Evolutionary conservation across 164 flowering plant genomes (phyloP), one percentile per base, ranked within the genome.

Genomic region (Vitis cinerea): DNA sequence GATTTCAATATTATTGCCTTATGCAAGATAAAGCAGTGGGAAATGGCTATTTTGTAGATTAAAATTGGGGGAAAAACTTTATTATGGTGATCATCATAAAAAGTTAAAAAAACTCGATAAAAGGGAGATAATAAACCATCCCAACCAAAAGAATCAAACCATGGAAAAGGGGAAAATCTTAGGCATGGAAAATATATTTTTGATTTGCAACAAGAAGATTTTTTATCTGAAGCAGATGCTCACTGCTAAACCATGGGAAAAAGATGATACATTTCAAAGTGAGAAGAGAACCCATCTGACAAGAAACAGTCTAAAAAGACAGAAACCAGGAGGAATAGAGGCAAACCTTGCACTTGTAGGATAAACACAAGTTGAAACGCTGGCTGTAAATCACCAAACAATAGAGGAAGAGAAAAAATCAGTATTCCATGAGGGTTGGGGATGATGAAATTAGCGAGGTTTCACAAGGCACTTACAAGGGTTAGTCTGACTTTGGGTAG

Each of bases 311-410:
- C 30, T 44, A 54, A 55, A 15, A 30, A 14, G 16, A 23, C 27
- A 23, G 27, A 23, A 23, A 23, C 27, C 27, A n/a, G 13, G 27
- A 10, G 3, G 23, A 59, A 47, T 15, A 14, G 10, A 49, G 63
- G 13, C 72, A 56, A 68, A 87, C 90, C 88, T 74, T 61, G 84
- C 49, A 69, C 65, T 67, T 59, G 90, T 61, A 23, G 83, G 86
- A 72, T 63, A 85, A 15, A 54, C 54, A 73, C 91, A 87, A 8
- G 70, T 59, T 56, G 82, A 51, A 65, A 75, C 54, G 17, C 60
- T 68, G 56, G 71, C 87, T 83, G 83, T 48, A 71, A 66, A 65
- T 19, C 51, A 69, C 52, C 31, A 65, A 64, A 49, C 10, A 30
- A 48, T n/a, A 51, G 17, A 44, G 14, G 13, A 9, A 27, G 56